These are phyloP conservation scores for Lactuca saligna DNA, from an alignment of 129 eudicot species.

Conservation along the genomic window DNA sequence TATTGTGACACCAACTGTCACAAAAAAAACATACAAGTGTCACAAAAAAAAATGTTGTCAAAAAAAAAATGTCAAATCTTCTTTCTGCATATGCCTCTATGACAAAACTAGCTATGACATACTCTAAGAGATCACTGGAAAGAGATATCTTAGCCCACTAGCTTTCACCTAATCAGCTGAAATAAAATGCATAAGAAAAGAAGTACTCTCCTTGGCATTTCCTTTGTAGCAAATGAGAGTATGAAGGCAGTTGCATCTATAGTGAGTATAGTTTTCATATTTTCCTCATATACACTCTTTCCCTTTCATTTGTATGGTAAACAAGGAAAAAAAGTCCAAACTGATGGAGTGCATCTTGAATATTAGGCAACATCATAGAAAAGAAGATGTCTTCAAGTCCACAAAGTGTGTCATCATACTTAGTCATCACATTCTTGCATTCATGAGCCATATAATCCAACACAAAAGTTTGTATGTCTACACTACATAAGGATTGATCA, in stretches of 20 bases:
- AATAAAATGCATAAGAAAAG: conserved; percentile 48
- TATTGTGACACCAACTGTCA: no score
- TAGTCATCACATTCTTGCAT: conserved; percentile 39
- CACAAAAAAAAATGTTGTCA: no score
- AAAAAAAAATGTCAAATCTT: no score
- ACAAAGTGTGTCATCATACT: conserved; percentile 48
- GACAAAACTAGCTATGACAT: conserved; percentile 45
- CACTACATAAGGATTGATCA: conserved; percentile 21
- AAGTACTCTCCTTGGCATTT: conserved; percentile 32
- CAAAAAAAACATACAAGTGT: no score
- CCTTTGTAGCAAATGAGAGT: conserved; percentile 42
- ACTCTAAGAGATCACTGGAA: conserved; percentile 44
- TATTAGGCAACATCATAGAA: conserved; percentile 32
- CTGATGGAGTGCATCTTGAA: conserved; percentile 50
- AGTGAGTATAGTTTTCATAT: conserved; percentile 41
- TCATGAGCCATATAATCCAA: no score
- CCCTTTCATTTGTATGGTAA: conserved; percentile 18
- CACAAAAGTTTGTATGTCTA: conserved; percentile 41
- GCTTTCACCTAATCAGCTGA: conserved; percentile 53
- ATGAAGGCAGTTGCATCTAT: conserved; percentile 65
- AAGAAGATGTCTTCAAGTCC: conserved; percentile 37
- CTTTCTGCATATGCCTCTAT: conserved; percentile 54
- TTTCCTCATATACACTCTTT: conserved; percentile 46
- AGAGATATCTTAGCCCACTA: no score
- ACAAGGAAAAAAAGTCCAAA: conserved; percentile 38